phyloP scores from a whole-genome alignment of 2,329 filamentous ascomycete genomes.

The Ascosphaera aggregata region DNA sequence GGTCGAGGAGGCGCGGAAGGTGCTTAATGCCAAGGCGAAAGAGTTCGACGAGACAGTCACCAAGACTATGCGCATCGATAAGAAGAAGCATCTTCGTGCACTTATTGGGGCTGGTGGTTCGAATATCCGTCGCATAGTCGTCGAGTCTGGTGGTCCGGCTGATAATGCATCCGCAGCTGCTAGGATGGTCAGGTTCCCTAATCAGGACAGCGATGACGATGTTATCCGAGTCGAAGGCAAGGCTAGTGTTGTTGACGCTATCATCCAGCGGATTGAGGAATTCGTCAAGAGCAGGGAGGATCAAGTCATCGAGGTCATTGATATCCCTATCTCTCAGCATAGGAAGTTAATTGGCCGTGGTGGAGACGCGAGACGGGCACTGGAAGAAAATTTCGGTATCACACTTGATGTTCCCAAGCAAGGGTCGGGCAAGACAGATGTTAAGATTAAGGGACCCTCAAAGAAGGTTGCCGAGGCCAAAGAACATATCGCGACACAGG shows the following conservation, averaged over 20 bases:
- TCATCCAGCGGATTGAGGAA: conserved; percentile 55
- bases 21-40: conserved; percentile 65
- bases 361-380: conserved; percentile 61
- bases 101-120: conserved; percentile 73
- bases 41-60: conserved; percentile 79
- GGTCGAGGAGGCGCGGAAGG: conserved; percentile 76
- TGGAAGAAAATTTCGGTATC: conserved; percentile 72
- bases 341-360: conserved; percentile 75
- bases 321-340: conserved; percentile 79
- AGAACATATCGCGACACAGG: conserved; percentile 45
- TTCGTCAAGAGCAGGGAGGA: conserved; percentile 68
- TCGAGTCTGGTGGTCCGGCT: conserved; percentile 70
- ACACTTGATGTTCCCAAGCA: conserved; percentile 80
- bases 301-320: conserved; percentile 53
- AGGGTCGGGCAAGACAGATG: conserved; percentile 56
- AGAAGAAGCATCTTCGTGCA: conserved; percentile 63
- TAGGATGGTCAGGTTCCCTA: conserved; percentile 85
- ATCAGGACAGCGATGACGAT: conserved; percentile 59
- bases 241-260: conserved; percentile 65
- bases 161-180: conserved; percentile 69
- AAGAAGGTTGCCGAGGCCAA: conserved; percentile 67
- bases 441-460: conserved; percentile 65
- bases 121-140: conserved; percentile 67
- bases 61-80: conserved; percentile 70
- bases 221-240: conserved; percentile 76